phyloP scores from a whole-genome alignment of 805 yeast genomes.

The Nakazawaea laoshanensis region DNA sequence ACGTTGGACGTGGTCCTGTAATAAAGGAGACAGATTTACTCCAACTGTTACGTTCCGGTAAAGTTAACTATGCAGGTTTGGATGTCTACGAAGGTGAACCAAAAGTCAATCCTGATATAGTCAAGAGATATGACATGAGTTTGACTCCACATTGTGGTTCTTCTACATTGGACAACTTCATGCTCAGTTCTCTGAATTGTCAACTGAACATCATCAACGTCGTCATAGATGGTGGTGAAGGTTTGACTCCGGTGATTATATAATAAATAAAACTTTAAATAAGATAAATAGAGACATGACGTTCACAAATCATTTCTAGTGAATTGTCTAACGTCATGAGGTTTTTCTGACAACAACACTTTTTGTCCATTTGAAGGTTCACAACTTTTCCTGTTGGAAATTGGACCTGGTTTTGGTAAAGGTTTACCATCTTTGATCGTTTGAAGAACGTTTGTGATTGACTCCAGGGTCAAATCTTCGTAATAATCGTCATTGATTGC shows the following conservation, averaged over 20 bases:
- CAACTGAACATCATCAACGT: slow-evolving; percentile 33
- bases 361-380: slow-evolving; percentile 72
- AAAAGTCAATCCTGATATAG: slow-evolving; percentile 18
- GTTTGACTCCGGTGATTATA: slow-evolving; percentile 24
- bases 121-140: slow-evolving; percentile 29
- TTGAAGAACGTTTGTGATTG: slow-evolving; percentile 51
- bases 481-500: slow-evolving; percentile 77
- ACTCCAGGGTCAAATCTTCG: slow-evolving; percentile 72
- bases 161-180: slow-evolving; percentile 38
- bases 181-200: slow-evolving; percentile 34
- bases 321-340: slow-evolving; percentile 58
- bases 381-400: slow-evolving; percentile 58
- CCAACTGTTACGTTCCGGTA: slow-evolving; percentile 30
- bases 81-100: slow-evolving; percentile 60
- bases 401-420: slow-evolving; percentile 56
- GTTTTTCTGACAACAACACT: slow-evolving; percentile 49
- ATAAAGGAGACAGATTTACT: slow-evolving; percentile 43
- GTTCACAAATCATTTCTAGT: slow-evolving; percentile 62
- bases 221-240: slow-evolving; percentile 26
- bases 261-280: background rate
- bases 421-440: slow-evolving; percentile 56
- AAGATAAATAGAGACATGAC: background rate
- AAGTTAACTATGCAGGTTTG: slow-evolving; percentile 45
- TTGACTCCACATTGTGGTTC: slow-evolving; percentile 60
- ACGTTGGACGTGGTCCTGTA: slow-evolving; percentile 51